A percentile compares a stretch with the other conserved stretches of the same genome.
Conservation (phyloP, 208 protist genomes). For the Leishmania turanica region DNA sequence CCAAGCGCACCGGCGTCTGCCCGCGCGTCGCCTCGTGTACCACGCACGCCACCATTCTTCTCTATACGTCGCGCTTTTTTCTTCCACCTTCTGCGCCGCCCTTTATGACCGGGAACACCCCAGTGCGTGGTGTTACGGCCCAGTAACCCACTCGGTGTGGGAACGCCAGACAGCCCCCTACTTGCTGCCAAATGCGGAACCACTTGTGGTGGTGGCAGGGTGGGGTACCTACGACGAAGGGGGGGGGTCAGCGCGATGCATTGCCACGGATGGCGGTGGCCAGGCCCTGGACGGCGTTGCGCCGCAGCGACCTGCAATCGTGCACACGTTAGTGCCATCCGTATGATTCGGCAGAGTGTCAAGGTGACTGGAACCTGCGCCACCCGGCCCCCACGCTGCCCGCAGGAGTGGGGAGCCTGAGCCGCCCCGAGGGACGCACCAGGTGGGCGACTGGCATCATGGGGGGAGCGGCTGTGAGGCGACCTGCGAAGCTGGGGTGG, state of each 20-base stretch:
- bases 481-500: neutral
- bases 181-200: neutral
- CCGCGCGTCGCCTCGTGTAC: neutral
- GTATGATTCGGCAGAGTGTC: neutral
- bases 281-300: neutral
- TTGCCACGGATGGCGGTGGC: neutral
- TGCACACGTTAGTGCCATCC: neutral
- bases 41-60: neutral
- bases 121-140: neutral
- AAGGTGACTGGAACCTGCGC: neutral
- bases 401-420: neutral
- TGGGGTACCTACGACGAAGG: neutral
- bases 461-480: neutral
- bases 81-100: neutral
- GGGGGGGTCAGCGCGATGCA: too few relatives aligned
- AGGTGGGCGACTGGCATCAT: neutral
- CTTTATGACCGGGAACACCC: neutral
- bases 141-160: neutral
- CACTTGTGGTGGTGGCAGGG: neutral
- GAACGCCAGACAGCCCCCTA: neutral
- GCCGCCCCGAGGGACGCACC: neutral
- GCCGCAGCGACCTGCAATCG: neutral
- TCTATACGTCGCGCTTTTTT: neutral
- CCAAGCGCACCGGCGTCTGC: neutral
- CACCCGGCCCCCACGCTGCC: neutral